Percentiles rank a stretch among this genome's conserved stretches.
These are phyloP conservation scores for Antitrichia curtipendula DNA, from an alignment of 225 moss, liverwort and hornwort species.

Conservation along the genomic window DNA sequence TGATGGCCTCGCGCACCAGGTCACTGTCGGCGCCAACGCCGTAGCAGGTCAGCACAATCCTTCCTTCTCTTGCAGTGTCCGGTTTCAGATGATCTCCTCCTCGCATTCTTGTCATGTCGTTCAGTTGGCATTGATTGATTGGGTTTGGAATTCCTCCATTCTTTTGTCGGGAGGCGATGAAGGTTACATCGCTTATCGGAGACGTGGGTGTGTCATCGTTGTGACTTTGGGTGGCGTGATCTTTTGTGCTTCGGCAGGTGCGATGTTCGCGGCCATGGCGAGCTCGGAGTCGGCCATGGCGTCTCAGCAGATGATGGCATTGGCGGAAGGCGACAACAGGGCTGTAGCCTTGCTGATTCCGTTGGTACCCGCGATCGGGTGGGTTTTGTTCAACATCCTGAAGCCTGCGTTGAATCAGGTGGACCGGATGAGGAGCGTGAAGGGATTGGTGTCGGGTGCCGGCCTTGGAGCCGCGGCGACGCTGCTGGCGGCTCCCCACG, in stretches of 20 bases:
- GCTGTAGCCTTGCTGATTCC: slow-evolving; percentile 60
- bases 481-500: slow-evolving; percentile 40
- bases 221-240: background rate
- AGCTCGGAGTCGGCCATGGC: slow-evolving; percentile 76
- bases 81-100: background rate
- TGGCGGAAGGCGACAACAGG: slow-evolving; percentile 64
- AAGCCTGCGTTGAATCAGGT: slow-evolving; percentile 86
- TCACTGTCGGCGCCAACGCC: slow-evolving; percentile 34
- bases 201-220: background rate
- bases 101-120: background rate
- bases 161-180: background rate
- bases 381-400: slow-evolving; percentile 93
- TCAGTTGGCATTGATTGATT: background rate
- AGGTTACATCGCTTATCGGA: too few species aligned
- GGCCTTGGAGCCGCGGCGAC: slow-evolving; percentile 60
- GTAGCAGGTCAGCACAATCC: slow-evolving; percentile 19
- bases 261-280: slow-evolving; percentile 83
- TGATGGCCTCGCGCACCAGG: slow-evolving; percentile 16
- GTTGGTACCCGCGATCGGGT: slow-evolving; percentile 75
- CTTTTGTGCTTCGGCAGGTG: slow-evolving; percentile 16
- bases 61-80: too few species aligned
- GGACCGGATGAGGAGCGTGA: slow-evolving; percentile 53
- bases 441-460: slow-evolving; percentile 65
- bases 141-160: background rate
- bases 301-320: slow-evolving; percentile 74